Percentiles rank a stretch among this genome's conserved stretches.
These are phyloP conservation scores for Ulmus americana DNA, from an alignment of 331 rosid species.

Conservation along the genomic window DNA sequence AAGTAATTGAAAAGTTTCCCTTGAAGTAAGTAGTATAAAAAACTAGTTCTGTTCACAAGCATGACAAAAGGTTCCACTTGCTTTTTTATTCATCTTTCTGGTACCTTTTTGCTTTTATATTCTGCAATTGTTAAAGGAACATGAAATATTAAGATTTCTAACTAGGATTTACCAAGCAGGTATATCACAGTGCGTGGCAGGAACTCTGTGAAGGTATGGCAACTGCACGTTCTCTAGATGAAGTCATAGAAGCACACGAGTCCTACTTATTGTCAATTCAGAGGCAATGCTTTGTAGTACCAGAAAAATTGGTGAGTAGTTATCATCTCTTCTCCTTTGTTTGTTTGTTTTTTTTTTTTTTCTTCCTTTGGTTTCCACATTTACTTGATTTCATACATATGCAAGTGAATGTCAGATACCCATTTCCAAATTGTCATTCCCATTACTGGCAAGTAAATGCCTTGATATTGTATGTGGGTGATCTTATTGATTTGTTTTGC, in stretches of 20 bases:
- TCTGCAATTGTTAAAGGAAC: conserved; percentile 14
- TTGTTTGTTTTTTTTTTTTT: neutral
- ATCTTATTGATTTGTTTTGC: conserved; percentile 16
- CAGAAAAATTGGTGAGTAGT: conserved; percentile 82
- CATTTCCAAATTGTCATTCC: too few species aligned
- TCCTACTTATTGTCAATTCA: conserved; percentile 80
- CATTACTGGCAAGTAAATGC: neutral
- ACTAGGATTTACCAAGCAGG: conserved; percentile 50
- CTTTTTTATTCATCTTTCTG: neutral
- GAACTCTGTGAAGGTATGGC: conserved; percentile 89
- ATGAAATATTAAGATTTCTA: conserved; percentile 26
- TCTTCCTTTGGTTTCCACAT: neutral
- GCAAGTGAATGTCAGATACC: too few species aligned
- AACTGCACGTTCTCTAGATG: conserved; percentile 78
- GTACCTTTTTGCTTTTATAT: neutral
- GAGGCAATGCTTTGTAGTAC: conserved; percentile 95
- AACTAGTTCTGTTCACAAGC: neutral
- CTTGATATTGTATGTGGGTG: conserved; percentile 12
- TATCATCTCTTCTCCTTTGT: conserved; percentile 13
- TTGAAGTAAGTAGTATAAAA: neutral
- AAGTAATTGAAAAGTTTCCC: neutral
- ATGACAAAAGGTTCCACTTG: neutral
- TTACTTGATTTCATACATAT: too few species aligned
- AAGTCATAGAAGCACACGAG: conserved; percentile 90
- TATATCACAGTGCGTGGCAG: conserved; percentile 98